phyloP scores from a whole-genome alignment of 2,329 filamentous ascomycete genomes.

The Diaporthe sp. region DNA sequence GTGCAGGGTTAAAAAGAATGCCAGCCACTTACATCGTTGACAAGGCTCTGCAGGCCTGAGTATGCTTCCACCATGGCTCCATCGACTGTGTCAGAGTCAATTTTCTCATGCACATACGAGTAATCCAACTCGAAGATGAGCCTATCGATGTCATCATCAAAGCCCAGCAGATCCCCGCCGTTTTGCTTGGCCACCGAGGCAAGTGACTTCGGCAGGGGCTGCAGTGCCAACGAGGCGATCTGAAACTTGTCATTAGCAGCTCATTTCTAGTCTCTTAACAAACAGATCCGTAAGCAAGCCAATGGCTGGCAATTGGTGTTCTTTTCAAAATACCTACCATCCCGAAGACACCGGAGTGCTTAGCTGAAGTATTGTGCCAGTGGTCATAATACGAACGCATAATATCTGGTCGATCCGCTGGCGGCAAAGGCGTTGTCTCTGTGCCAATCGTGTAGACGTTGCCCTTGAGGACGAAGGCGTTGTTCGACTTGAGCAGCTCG shows the following conservation, averaged over 20 bases:
- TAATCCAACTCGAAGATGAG: conserved; percentile 57
- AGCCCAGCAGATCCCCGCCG: conserved; percentile 52
- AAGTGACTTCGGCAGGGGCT: conserved; percentile 48
- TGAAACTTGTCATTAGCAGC: not conserved
- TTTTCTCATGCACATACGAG: conserved; percentile 48
- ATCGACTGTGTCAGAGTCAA: conserved; percentile 43
- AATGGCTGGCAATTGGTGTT: conserved; percentile 7
- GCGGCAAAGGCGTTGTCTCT: conserved; percentile 40
- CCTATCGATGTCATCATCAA: conserved; percentile 50
- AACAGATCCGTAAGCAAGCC: not conserved
- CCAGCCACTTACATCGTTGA: conserved; percentile 35
- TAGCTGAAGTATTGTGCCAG: conserved; percentile 36
- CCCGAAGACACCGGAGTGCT: not conserved
- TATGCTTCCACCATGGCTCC: conserved; percentile 49
- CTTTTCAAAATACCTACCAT: not conserved
- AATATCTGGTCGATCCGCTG: conserved; percentile 28
- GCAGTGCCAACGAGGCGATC: conserved; percentile 40
- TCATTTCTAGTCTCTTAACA: not conserved
- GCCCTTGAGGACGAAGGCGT: conserved; percentile 38
- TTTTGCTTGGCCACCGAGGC: conserved; percentile 44
- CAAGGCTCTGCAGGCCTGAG: conserved; percentile 44
- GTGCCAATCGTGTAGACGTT: conserved; percentile 40
- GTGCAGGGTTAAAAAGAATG: not conserved
- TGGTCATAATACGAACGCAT: conserved; percentile 37
- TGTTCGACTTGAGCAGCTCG: conserved; percentile 42